These are phyloP conservation scores for Coprinopsis strossmayeri DNA, from an alignment of 768 basidiomycete species.

Conservation along the genomic window DNA sequence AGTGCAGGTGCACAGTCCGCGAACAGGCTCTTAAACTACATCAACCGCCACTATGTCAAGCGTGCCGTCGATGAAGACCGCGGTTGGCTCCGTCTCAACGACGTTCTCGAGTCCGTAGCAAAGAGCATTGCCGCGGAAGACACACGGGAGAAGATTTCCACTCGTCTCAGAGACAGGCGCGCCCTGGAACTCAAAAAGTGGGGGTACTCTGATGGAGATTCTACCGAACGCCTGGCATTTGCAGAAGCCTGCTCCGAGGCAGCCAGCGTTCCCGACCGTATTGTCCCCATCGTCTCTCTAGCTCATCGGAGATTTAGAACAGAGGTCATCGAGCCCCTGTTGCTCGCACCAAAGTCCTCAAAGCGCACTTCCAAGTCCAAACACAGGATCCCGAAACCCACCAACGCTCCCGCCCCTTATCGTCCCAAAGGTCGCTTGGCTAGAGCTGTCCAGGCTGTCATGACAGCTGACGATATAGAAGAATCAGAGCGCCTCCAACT, in stretches of 20 bases:
- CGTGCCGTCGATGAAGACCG: slow-evolving; percentile 73
- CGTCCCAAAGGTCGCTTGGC: slow-evolving; percentile 62
- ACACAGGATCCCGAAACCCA: slow-evolving; percentile 40
- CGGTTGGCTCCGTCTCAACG: slow-evolving; percentile 67
- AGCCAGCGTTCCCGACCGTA: slow-evolving; percentile 58
- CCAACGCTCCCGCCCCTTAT: slow-evolving; percentile 30
- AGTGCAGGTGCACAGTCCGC: slow-evolving; percentile 60
- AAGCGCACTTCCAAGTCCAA: slow-evolving; percentile 48
- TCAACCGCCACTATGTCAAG: slow-evolving; percentile 72
- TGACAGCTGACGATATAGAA: slow-evolving; percentile 45
- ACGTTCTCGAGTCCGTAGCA: slow-evolving; percentile 56
- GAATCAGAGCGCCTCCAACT: slow-evolving; percentile 40
- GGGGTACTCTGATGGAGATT: slow-evolving; percentile 53
- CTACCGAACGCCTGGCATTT: slow-evolving; percentile 38
- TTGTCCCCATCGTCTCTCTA: slow-evolving; percentile 57
- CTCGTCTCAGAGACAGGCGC: slow-evolving; percentile 51
- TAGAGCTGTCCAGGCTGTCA: slow-evolving; percentile 57
- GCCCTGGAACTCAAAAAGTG: slow-evolving; percentile 63
- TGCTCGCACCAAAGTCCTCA: slow-evolving; percentile 61
- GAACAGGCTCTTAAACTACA: slow-evolving; percentile 71
- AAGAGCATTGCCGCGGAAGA: slow-evolving; percentile 43
- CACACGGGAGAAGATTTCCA: slow-evolving; percentile 55
- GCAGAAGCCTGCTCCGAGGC: slow-evolving; percentile 73
- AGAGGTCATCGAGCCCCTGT: slow-evolving; percentile 64
- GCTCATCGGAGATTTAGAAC: slow-evolving; percentile 68